Percentiles rank a stretch among this genome's conserved stretches.
phyloP scores from a whole-genome alignment of 768 basidiomycete species.

The Boletus edulis region DNA sequence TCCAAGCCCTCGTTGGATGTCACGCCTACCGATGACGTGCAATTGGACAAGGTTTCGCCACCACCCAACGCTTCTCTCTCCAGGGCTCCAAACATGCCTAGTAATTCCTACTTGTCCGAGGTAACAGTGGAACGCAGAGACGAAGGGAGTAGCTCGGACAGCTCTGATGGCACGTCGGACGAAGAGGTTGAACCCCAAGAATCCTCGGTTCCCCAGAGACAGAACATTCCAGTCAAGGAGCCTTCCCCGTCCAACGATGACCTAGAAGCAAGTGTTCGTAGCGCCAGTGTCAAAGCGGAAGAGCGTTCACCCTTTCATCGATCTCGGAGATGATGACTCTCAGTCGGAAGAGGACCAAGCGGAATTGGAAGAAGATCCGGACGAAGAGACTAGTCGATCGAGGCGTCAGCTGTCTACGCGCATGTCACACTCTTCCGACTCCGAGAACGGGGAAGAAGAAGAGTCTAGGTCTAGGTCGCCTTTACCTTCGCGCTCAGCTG shows the following conservation, averaged over 20 bases:
- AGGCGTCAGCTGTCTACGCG: slow-evolving; percentile 34
- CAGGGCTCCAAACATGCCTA: slow-evolving; percentile 24
- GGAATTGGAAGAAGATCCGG: slow-evolving; percentile 41
- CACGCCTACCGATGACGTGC: background rate
- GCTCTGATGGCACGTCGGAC: slow-evolving; percentile 26
- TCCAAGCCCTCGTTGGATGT: background rate
- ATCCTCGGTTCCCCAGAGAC: background rate
- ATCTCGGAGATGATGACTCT: slow-evolving; percentile 29
- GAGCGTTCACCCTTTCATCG: slow-evolving; percentile 17
- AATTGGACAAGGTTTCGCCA: background rate
- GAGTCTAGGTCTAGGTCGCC: slow-evolving; percentile 10
- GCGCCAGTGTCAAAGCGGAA: slow-evolving; percentile 30
- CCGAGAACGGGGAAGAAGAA: slow-evolving; percentile 36
- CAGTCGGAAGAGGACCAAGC: slow-evolving; percentile 41
- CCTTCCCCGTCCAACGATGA: background rate
- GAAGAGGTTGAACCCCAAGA: slow-evolving; percentile 16
- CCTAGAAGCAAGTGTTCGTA: slow-evolving; percentile 43
- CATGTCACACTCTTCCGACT: slow-evolving; percentile 31
- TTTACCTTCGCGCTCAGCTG: slow-evolving; percentile 18
- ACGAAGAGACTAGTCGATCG: slow-evolving; percentile 31
- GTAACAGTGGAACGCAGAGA: slow-evolving; percentile 35
- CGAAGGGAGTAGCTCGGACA: slow-evolving; percentile 42
- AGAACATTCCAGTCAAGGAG: background rate
- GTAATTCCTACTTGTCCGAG: slow-evolving; percentile 34
- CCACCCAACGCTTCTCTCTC: slow-evolving; percentile 2